Evolutionary conservation across 345 rosid genomes (phyloP), one percentile per base, ranked within the genome.

Genomic region (Bretschneidera sinensis): DNA sequence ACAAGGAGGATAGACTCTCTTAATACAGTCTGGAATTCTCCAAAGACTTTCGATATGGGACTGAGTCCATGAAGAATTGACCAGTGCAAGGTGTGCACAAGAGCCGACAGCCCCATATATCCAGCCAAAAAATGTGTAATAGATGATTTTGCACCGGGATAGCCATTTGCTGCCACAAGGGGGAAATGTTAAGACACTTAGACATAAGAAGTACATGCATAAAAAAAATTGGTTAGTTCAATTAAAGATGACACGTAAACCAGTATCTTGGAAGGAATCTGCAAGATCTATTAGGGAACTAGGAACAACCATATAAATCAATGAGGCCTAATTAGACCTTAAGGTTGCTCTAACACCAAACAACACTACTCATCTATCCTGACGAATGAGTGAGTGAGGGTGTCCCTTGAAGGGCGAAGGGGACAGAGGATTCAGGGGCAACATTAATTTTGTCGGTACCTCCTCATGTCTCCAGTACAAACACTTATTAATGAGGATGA

Each of bases 1-100:
- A 62, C 99, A 90, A 47, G 97, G 96, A 51, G 99, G 99, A 64
- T 90, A 94, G 24, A 90, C 95, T 59, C 88, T 81, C 78, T 61
- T 88, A 39, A 69, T 88, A 33, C 85, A 79, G 39, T 77, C 65
- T 0, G 90, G 92, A 65, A 88, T 81, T 59, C 74, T 69, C 97
- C 99, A 90, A 57, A 90, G 90, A 63, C 81, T 82, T 75, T 83
- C 82, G 49, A 94, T 84, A 74, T 94, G 99, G 17, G 86, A 81
- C 53, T 55, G 79, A 28, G 97, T 94, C 99, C 99, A 94, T 16
- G 97, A 94, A 71, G 99, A 94, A 70, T 94, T 94, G 23, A 94
- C 97, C 91, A 94, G 84, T 17, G 85, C 95, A 70, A 90, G 79
- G 62, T 90, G 92, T 43, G 97, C 75, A 63, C 83, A 84, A 21